Base-by-base conservation (phyloP, 345 rosid species). In the Nephelium lappaceum region DNA sequence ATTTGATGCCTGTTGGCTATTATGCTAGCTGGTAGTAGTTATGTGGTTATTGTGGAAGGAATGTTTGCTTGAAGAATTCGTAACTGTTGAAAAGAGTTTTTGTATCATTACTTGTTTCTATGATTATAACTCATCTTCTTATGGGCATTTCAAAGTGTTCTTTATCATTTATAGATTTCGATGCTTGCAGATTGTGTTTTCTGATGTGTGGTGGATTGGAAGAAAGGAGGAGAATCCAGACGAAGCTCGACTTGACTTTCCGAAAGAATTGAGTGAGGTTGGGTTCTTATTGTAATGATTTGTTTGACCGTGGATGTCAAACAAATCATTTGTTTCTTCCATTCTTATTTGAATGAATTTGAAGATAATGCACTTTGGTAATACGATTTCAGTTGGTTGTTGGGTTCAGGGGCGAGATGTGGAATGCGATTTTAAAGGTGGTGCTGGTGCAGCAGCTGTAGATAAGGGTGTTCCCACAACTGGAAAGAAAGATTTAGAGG, bases 191-290 rank as follows among this genome's bases (percentile, higher is more conserved):
- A 87, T 95, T 89, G 93, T 91, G 43, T 95, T 95, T 86, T 88
- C 99, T 77, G 97, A 95, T 67, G 93, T 89, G 57, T 93, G 99
- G 97, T 95, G 97, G 99, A 91, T 95, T 83, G 99, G 99, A 49
- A 91, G 83, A 25, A 88, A 89, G 82, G 97, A 93, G 27, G 93
- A 95, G n/a, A 95, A 93, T 73, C 98, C 94, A 0, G 92, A 91
- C 49, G 98, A 95, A 88, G 87, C 79, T 0, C 85, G 82, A 5
- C 93, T 95, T 68, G 92, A 91, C 31, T 92, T 95, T 78, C 99
- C 97, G 39, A 80, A 90, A 78, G 96, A 91, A 72, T 55, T 93
- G 42, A 76, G 81, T 82, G 86, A 89, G 99, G 98, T 93, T 86
- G 72, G 68, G 60, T 85, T 77, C 74, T 60, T 63, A 57, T 8